A percentile compares a stretch with the other conserved stretches of the same genome.
Conservation (phyloP, 768 basidiomycete genomes). For the Mycena maculata region DNA sequence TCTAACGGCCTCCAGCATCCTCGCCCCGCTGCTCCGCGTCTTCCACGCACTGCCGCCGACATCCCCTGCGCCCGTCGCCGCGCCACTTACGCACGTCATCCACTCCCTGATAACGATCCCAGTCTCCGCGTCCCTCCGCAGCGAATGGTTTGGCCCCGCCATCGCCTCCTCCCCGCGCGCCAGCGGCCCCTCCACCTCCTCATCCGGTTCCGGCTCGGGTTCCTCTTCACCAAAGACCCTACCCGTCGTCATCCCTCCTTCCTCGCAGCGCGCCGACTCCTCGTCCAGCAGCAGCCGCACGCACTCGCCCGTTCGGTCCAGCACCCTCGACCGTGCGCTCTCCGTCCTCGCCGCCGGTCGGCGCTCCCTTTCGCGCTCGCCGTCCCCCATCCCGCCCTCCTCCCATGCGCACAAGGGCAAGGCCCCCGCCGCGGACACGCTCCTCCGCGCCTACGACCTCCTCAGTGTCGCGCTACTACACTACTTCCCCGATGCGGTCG, state of each 20-base stretch:
- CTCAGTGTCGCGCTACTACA: constrained; percentile 68
- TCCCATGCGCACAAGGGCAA: neutral
- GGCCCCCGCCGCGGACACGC: constrained; percentile 54
- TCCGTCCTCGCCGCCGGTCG: constrained; percentile 65
- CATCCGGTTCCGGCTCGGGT: constrained; percentile 46
- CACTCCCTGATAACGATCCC: constrained; percentile 87
- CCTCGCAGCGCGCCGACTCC: constrained; percentile 45
- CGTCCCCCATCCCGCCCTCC: constrained; percentile 52
- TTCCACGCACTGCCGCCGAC: constrained; percentile 75
- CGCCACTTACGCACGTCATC: constrained; percentile 85
- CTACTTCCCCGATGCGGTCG: constrained; percentile 74
- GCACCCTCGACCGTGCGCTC: constrained; percentile 68
- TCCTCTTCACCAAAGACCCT: too few relatives aligned
- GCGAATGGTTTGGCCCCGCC: constrained; percentile 69
- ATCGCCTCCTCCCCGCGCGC: constrained; percentile 41
- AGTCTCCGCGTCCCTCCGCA: constrained; percentile 63
- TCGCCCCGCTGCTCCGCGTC: constrained; percentile 76
- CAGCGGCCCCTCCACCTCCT: constrained; percentile 46
- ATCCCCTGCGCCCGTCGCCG: constrained; percentile 70
- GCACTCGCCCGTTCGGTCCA: constrained; percentile 53
- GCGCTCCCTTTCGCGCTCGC: constrained; percentile 62
- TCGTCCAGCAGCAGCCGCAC: constrained; percentile 47
- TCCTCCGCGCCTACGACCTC: constrained; percentile 74
- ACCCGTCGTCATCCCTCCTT: constrained; percentile 47
- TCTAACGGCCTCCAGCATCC: constrained; percentile 57